Evolutionary conservation across 306 rosid species (phyloP).

Genomic region (Vigna unguiculata): DNA sequence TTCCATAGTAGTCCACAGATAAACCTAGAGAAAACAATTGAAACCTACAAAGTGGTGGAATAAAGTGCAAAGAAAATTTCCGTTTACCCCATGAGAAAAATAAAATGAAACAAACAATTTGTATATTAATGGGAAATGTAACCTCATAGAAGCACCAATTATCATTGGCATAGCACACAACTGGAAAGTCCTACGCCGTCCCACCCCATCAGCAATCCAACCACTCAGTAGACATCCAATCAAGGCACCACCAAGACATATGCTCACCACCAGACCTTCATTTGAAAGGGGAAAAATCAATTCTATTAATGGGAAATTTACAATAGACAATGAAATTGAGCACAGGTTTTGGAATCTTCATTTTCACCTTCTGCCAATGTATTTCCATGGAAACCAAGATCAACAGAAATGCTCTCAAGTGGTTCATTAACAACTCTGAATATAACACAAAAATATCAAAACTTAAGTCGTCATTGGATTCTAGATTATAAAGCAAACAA

Average conservation of each 20-base stretch:
- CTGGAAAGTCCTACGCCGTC: conserved; percentile 96
- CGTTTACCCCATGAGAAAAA: conserved; percentile 16
- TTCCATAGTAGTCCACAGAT: neutral
- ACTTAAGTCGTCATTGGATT: conserved; percentile 20
- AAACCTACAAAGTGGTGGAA: conserved; percentile 6
- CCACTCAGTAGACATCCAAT: conserved; percentile 91
- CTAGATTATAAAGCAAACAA: conserved; percentile 29
- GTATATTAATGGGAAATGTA: conserved; percentile 34
- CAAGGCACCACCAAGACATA: conserved; percentile 92
- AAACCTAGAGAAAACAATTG: conserved; percentile 20
- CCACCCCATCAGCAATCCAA: conserved; percentile 95
- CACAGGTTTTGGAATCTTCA: conserved; percentile 27
- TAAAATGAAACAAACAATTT: conserved; percentile 24
- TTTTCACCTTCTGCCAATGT: conserved; percentile 89
- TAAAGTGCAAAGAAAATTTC: neutral
- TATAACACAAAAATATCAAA: conserved; percentile 40
- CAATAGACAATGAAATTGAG: conserved; percentile 34
- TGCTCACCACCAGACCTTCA: conserved; percentile 97
- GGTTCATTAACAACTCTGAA: conserved; percentile 97
- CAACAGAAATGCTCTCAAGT: conserved; percentile 86
- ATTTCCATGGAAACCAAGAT: conserved; percentile 94
- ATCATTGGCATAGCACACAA: conserved; percentile 91
- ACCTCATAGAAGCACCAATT: conserved; percentile 92
- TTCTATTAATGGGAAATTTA: conserved; percentile 32
- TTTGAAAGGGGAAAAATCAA: conserved; percentile 36